Evolutionary conservation across 2,329 filamentous ascomycete species (phyloP), one percentile per base, ranked within the genome.

Genomic region (Scytalidium lignicola): DNA sequence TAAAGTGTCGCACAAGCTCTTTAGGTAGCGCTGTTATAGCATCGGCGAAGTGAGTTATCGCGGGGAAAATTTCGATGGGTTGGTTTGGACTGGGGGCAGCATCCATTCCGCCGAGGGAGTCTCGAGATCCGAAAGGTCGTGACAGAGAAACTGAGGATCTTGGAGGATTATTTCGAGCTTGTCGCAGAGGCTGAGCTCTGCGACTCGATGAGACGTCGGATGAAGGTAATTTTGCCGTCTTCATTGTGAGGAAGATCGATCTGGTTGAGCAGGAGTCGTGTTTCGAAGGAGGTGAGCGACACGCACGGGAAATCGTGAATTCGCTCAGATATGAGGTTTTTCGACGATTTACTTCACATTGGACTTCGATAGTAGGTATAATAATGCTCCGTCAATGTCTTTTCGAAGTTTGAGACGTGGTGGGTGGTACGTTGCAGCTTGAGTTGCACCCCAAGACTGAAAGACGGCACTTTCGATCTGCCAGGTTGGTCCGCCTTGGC

Each of bases 1-100:
- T 96, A 61, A 96, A 96, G 68, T 99, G 92, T 64, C 90, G 85
- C 59, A 96, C 90, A 45, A 96, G 88, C 71, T 99, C 93, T 67
- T 91, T 91, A 3, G 93, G 93, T 21, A 99, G 80, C 37, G 92
- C 91, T 46, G 90, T 85, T 64, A 97, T 90, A 55, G 90, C 85
- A 68, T 97, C 91, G 55, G 92, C 88, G 66, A 99, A 97, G 70
- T 84, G 80, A 10, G 79, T 83, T 55, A 85, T 77, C 47, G 77
- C 82, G 41, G 82, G 82, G 58, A 82, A 84, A 59, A 85, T 82
- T 58, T 85, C 79, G 71, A 84, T 82, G 60, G 79, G 77, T 60
- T 82, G 79, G 55, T 80, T 76, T 49, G 71, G 68, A 48, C 63
- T 76, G 58, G 80, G 79, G 54, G 80, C 76, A 49, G 73, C 70